Evolutionary conservation across 306 rosid genomes (phyloP).

Genomic region (Cotoneaster glaucophyllus): DNA sequence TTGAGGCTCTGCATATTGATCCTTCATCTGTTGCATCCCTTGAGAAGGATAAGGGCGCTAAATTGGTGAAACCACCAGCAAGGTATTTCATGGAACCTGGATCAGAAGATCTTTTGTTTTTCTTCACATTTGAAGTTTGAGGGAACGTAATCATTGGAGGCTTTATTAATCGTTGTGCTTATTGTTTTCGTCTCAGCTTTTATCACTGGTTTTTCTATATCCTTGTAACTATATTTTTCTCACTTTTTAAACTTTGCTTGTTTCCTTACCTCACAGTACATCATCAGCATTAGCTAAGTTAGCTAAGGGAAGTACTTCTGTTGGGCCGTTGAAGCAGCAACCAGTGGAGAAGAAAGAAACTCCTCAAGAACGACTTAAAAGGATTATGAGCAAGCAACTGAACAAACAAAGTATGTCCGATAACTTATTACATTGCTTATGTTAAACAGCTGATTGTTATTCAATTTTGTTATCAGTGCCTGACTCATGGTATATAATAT

Average conservation of each 20-base stretch:
- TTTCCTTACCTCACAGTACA: conserved; percentile 41
- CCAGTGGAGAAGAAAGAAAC: conserved; percentile 94
- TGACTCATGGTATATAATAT: neutral
- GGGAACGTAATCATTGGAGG: neutral
- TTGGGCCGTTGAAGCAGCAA: conserved; percentile 60
- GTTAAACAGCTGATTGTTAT: conserved; percentile 10
- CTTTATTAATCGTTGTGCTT: conserved; percentile 2
- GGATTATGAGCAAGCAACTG: conserved; percentile 93
- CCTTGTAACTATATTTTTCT: neutral
- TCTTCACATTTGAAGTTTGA: neutral
- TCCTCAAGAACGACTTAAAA: conserved; percentile 96
- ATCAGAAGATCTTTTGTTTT: neutral
- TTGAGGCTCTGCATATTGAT: conserved; percentile 96
- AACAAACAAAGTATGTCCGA: conserved; percentile 75
- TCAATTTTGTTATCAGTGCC: neutral
- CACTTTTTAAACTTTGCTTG: neutral
- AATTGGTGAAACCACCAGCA: conserved; percentile 55
- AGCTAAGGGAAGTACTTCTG: conserved; percentile 68
- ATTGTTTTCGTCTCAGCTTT: neutral
- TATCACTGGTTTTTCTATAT: neutral
- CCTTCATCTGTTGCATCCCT: conserved; percentile 88
- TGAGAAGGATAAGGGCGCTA: conserved; percentile 68
- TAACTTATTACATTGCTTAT: conserved; percentile 17
- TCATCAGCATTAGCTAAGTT: conserved; percentile 79
- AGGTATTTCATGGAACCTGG: conserved; percentile 41